phyloP scores from a whole-genome alignment of 768 basidiomycete genomes.

The Phaeotremella fagi region DNA sequence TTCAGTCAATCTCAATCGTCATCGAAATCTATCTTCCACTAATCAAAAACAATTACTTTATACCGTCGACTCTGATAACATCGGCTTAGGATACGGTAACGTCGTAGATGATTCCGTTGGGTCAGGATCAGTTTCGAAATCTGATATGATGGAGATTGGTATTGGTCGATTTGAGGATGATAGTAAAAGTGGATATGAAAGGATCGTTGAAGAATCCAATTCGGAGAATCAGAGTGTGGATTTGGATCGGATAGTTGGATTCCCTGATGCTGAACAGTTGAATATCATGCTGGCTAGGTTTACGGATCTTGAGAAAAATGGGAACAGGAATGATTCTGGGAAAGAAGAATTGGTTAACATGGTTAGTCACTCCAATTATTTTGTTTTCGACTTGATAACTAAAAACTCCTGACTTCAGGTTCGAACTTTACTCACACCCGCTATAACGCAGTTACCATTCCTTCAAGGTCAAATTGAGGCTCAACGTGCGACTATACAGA shows the following conservation, averaged over 20 bases:
- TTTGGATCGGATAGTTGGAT: neutral
- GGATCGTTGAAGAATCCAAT: neutral
- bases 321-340: neutral
- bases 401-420: slow-evolving; percentile 7
- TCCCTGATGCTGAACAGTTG: slow-evolving; percentile 11
- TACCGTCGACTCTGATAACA: neutral
- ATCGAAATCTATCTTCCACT: neutral
- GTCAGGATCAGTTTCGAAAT: neutral
- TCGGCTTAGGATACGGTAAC: slow-evolving; percentile 7
- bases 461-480: slow-evolving; percentile 29
- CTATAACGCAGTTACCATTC: slow-evolving; percentile 26
- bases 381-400: neutral
- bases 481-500: slow-evolving; percentile 34
- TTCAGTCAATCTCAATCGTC: neutral
- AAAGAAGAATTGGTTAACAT: slow-evolving; percentile 14
- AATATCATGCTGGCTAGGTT: slow-evolving; percentile 10
- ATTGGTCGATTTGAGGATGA: neutral
- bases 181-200: neutral
- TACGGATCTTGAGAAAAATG: slow-evolving; percentile 1
- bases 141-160: neutral
- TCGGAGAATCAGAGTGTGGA: neutral
- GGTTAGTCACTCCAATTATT: no score
- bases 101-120: neutral
- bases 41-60: neutral
- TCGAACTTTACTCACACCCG: slow-evolving; percentile 18